Evolutionary conservation across 2,329 filamentous ascomycete genomes (phyloP), one percentile per base, ranked within the genome.

Genomic region (Thielaviopsis euricoi): DNA sequence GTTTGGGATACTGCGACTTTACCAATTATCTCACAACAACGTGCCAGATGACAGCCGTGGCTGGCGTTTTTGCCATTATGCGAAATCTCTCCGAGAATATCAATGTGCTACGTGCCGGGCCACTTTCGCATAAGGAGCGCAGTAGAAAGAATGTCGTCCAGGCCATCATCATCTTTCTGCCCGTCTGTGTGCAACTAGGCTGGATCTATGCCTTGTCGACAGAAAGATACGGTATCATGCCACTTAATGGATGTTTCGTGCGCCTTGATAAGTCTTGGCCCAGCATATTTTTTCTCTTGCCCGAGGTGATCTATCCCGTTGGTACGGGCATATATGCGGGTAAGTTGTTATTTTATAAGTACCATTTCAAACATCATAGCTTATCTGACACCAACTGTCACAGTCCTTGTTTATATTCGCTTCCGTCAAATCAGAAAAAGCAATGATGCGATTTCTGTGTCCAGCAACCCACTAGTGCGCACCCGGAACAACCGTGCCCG

Each of bases 21-120:
- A 71, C 76, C 63, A 64, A 71, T 13, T 77, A 74, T 46, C 52
- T 71, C 56, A 74, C 73, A 62, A 67, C 70, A 23, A 67, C 71
- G 33, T 65, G 74, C 26, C 71, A 76, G 61, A 77, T 77, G 60
- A 68, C 73, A 63, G 81, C 73, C 64, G 70, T 71, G 48, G 73
- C 74, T n/a, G 73, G 74, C 40, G 68, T 80, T 51, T 74, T 80
- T 55, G 74, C 76, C 64, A 74, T 80, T 59, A 76, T 81, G 72
- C 73, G 73, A 15, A 75, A 78, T 51, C 71, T 82, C 10, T 71
- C 78, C 15, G 65, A 70, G 43, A 76, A 78, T 63, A 71, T 82
- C 56, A 71, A 71, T 33, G 64, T 77, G 25, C 62, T 71, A 55
- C 68, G 75, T 2, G 73, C 70, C 23, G 67, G 68, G 53, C 67